A percentile compares a stretch with the other conserved stretches of the same genome.
Conservation (phyloP, 2,329 filamentous ascomycete genomes). For the Raffaelea albimanens region DNA sequence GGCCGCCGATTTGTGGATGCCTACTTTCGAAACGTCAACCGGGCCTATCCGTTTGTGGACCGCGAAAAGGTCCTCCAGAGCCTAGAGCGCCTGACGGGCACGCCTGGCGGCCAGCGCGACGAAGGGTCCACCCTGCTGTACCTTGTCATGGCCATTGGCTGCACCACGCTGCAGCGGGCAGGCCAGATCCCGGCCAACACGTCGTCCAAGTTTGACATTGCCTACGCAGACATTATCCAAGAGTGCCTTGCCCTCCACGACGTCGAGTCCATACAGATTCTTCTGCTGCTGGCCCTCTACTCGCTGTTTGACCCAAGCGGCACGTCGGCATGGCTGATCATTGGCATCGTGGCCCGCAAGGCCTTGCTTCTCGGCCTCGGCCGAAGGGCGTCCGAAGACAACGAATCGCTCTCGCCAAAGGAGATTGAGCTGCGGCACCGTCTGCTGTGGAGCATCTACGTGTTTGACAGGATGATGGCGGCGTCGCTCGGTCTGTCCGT, state of each 20-base stretch:
- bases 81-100: conserved; percentile 16
- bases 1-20: conserved; percentile 27
- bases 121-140: conserved; percentile 27
- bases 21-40: conserved; percentile 36
- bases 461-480: conserved; percentile 35
- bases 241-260: conserved; percentile 26
- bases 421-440: conserved; percentile 21
- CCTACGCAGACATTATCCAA: conserved; percentile 29
- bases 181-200: conserved; percentile 27
- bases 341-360: conserved; percentile 28
- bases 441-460: conserved; percentile 35
- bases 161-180: conserved; percentile 31
- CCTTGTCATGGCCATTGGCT: conserved; percentile 36
- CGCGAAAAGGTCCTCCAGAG: conserved; percentile 23
- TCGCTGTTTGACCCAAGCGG: conserved; percentile 32
- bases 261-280: conserved; percentile 29
- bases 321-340: conserved; percentile 28
- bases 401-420: background rate
- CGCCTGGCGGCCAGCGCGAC: conserved; percentile 15
- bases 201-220: conserved; percentile 24
- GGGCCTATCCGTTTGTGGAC: conserved; percentile 36
- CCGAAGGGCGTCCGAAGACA: conserved; percentile 12
- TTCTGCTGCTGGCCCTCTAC: conserved; percentile 31
- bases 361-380: conserved; percentile 29
- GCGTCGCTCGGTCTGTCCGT: conserved; percentile 29